Conservation (phyloP, 805 yeast genomes). For the Clavispora vitiphila region DNA sequence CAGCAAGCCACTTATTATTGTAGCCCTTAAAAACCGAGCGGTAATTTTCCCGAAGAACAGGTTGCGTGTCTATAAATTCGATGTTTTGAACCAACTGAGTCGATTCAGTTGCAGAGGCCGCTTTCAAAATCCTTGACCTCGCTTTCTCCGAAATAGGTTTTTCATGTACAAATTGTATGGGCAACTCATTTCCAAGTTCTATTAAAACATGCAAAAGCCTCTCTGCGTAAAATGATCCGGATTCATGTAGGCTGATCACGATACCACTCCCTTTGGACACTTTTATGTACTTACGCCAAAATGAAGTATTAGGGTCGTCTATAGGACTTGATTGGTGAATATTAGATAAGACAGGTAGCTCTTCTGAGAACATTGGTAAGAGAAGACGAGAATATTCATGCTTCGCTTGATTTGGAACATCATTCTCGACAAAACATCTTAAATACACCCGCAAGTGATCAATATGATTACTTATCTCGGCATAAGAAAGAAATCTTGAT, state of each 20-base stretch:
- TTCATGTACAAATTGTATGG: constrained; percentile 12
- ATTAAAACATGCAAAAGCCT: constrained; percentile 9
- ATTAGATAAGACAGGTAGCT: constrained; percentile 4
- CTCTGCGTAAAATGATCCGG: constrained; percentile 9
- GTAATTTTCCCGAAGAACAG: constrained; percentile 14
- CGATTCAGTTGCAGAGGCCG: neutral
- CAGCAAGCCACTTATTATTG: constrained; percentile 18
- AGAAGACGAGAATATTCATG: constrained; percentile 1
- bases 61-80: constrained; percentile 14
- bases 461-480: constrained; percentile 11
- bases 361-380: constrained; percentile 12
- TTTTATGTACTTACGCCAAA: constrained; percentile 7
- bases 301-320: constrained; percentile 1
- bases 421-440: constrained; percentile 9
- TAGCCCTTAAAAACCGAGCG: constrained; percentile 25
- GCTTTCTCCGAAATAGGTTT: constrained; percentile 9
- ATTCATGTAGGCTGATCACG: constrained; percentile 11
- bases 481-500: constrained; percentile 7
- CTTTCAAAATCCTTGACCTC: constrained; percentile 1
- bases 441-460: constrained; percentile 12
- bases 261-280: constrained; percentile 11
- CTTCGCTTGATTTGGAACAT: neutral
- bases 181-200: constrained; percentile 8
- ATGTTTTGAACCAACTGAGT: constrained; percentile 3
- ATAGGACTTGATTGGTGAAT: constrained; percentile 6